Evolutionary conservation across 2,329 filamentous ascomycete genomes (phyloP).

Genomic region (Rhynchosporium agropyri): DNA sequence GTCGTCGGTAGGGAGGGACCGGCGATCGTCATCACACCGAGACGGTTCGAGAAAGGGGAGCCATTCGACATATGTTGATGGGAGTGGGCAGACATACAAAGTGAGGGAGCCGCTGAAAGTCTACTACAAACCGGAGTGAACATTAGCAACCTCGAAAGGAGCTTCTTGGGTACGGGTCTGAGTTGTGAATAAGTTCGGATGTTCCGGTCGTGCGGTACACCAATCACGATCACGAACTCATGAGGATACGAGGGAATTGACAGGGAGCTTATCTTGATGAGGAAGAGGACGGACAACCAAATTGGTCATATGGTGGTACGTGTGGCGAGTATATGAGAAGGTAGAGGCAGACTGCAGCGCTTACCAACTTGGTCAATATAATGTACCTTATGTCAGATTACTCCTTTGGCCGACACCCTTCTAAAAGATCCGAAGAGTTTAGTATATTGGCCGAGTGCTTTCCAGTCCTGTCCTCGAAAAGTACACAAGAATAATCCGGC

Average conservation of each 20-base stretch:
- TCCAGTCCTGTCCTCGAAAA: no score
- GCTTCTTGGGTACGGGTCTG: not conserved
- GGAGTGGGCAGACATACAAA: not conserved
- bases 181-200: not conserved
- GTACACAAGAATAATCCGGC: no score
- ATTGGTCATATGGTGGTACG: no score
- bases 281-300: no score
- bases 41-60: constrained; percentile 7
- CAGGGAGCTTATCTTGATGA: no score
- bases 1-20: not conserved
- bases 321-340: no score
- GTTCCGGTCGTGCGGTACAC: not conserved
- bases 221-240: not conserved
- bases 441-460: no score
- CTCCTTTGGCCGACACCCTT: no score
- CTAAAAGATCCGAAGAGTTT: no score
- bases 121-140: constrained; percentile 18
- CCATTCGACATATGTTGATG: constrained; percentile 13
- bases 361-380: no score
- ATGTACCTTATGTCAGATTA: no score
- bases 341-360: no score
- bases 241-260: not conserved
- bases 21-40: constrained; percentile 6
- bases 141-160: not conserved
- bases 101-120: constrained; percentile 10